A percentile compares a stretch with the other conserved stretches of the same genome.
phyloP scores from a whole-genome alignment of 176 grass and related monocot genomes.

The Aegilops sharonensis region DNA sequence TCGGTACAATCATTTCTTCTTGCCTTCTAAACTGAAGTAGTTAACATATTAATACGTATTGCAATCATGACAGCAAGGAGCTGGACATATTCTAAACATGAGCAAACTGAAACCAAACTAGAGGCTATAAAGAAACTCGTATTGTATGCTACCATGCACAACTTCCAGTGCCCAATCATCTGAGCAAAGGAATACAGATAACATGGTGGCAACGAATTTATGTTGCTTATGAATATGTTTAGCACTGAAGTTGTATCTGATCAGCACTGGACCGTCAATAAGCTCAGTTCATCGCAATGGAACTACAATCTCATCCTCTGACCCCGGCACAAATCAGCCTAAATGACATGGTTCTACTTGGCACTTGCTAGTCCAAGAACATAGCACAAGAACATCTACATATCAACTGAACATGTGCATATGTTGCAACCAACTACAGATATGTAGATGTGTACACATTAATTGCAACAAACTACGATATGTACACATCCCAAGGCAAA shows the following conservation, averaged over 20 bases:
- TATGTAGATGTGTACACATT: not conserved
- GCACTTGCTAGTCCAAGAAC: not conserved
- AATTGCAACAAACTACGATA: not conserved
- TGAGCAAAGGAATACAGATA: not conserved
- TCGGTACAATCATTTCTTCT: not conserved
- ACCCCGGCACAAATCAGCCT: not conserved
- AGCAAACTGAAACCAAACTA: not conserved
- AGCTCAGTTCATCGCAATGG: conserved; percentile 1
- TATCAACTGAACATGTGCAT: no score
- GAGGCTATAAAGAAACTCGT: not conserved
- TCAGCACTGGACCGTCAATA: conserved; percentile 58
- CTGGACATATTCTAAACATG: not conserved
- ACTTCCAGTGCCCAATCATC: conserved; percentile 8
- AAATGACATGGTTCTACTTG: not conserved
- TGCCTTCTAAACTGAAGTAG: not conserved
- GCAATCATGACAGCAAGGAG: not conserved
- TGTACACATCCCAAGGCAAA: not conserved
- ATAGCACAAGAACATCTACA: not conserved
- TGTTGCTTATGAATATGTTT: conserved; percentile 55
- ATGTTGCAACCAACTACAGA: not conserved
- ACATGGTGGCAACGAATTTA: conserved; percentile 29
- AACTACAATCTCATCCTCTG: not conserved
- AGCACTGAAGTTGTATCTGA: conserved; percentile 44
- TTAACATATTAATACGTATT: not conserved
- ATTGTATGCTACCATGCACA: conserved; percentile 39